These are phyloP conservation scores for Hypoxylon lienhwacheense DNA, from an alignment of 495 filamentous ascomycete genomes.

Conservation along the genomic window DNA sequence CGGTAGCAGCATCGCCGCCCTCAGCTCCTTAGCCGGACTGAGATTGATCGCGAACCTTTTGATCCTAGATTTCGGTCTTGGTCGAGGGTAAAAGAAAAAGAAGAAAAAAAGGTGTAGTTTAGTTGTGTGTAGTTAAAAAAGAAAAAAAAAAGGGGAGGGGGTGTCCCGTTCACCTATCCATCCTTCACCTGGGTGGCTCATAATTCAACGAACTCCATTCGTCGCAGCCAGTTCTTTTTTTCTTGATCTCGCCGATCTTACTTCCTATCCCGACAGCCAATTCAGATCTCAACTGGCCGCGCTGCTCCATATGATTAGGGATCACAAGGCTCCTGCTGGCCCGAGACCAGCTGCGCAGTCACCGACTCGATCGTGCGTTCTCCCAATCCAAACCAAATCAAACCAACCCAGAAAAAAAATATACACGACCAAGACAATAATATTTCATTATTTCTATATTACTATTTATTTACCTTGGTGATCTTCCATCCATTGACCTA, in stretches of 20 bases:
- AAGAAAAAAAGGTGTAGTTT: too few relatives aligned
- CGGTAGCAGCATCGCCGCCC: conserved; percentile 52
- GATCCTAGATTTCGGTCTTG: conserved; percentile 18
- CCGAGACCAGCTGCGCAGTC: conserved; percentile 58
- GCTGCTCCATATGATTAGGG: conserved; percentile 53
- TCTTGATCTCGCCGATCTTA: conserved; percentile 12
- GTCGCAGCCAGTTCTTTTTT: conserved; percentile 20
- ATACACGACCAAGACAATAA: neutral
- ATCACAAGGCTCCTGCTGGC: conserved; percentile 57
- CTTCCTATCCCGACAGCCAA: conserved; percentile 20
- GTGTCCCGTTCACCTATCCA: conserved; percentile 5
- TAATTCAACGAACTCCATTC: neutral
- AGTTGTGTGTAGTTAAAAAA: too few relatives aligned
- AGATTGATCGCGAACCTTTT: conserved; percentile 41
- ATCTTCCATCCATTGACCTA: too few relatives aligned
- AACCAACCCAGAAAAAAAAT: too few relatives aligned
- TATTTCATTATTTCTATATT: conserved; percentile 16
- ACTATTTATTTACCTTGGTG: conserved; percentile 18
- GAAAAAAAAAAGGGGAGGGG: too few relatives aligned
- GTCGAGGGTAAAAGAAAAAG: too few relatives aligned
- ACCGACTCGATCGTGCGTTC: conserved; percentile 47
- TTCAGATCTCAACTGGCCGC: conserved; percentile 31
- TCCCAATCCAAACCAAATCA: too few relatives aligned
- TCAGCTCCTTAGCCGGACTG: conserved; percentile 60
- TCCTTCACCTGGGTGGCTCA: conserved; percentile 16